A percentile compares a stretch with the other conserved stretches of the same genome.
Evolutionary conservation across 805 yeast species (phyloP).

Genomic region (Candida piceae): DNA sequence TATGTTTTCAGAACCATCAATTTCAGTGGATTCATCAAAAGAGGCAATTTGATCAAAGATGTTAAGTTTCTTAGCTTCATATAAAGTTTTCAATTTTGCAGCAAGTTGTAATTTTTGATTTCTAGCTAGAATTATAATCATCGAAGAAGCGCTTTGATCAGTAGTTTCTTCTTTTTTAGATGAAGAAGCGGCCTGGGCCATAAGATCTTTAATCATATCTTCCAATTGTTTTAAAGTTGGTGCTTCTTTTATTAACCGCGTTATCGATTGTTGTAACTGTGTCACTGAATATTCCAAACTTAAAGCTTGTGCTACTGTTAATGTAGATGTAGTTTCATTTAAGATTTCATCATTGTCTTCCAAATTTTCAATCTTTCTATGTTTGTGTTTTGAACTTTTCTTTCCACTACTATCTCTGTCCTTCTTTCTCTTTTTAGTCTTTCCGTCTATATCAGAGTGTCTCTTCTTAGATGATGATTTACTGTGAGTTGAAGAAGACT

Average conservation of each 20-base stretch:
- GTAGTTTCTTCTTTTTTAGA: too few species aligned
- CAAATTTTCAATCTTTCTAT: background rate
- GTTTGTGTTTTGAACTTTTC: background rate
- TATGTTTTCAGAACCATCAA: conserved; percentile 16
- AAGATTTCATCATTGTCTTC: conserved; percentile 8
- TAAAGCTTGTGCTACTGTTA: conserved; percentile 22
- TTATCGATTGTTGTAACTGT: conserved; percentile 47
- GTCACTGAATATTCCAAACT: conserved; percentile 48
- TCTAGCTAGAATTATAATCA: conserved; percentile 46
- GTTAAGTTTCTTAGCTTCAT: conserved; percentile 42
- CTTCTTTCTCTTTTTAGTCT: conserved; percentile 6
- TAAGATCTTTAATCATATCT: conserved; percentile 21
- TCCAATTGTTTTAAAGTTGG: conserved; percentile 46
- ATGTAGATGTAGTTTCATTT: conserved; percentile 4
- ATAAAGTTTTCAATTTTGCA: conserved; percentile 49
- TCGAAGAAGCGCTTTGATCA: conserved; percentile 30
- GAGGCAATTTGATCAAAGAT: conserved; percentile 50
- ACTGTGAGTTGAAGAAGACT: background rate
- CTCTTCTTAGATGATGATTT: background rate
- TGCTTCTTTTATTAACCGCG: conserved; percentile 47
- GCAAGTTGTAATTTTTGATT: conserved; percentile 56
- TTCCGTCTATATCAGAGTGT: conserved; percentile 1
- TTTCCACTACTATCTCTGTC: background rate
- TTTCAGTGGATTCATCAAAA: conserved; percentile 30
- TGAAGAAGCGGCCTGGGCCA: too few species aligned